Conservation (phyloP, 1,284 basidiomycete species). For the Fistulina hepatica region DNA sequence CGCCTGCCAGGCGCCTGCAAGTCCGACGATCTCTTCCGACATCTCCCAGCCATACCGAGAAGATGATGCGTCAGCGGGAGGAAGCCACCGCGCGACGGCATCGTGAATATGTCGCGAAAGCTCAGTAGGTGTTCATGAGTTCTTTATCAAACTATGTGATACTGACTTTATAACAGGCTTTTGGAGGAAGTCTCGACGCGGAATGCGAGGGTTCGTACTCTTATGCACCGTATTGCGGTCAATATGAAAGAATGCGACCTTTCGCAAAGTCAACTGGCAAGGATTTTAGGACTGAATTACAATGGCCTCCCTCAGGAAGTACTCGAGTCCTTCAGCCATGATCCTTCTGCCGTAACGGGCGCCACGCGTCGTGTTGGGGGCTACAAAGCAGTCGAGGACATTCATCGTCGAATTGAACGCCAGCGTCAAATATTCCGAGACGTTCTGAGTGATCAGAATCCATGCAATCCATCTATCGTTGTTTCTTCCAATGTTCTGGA, state of each 20-base stretch:
- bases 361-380: slow-evolving; percentile 43
- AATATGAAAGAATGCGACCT: slow-evolving; percentile 53
- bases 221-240: slow-evolving; percentile 51
- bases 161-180: slow-evolving; percentile 29
- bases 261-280: slow-evolving; percentile 39
- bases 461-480: slow-evolving; percentile 4
- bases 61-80: slow-evolving; percentile 28
- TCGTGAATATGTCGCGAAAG: slow-evolving; percentile 48
- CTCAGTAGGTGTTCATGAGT: slow-evolving; percentile 32
- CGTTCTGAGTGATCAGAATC: slow-evolving; percentile 27
- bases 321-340: slow-evolving; percentile 60
- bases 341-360: slow-evolving; percentile 60
- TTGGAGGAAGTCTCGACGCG: slow-evolving; percentile 45
- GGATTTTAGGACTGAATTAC: slow-evolving; percentile 35
- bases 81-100: slow-evolving; percentile 38
- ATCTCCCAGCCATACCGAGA: slow-evolving; percentile 6
- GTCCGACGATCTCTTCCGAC: not conserved
- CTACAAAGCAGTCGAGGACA: slow-evolving; percentile 65
- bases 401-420: slow-evolving; percentile 44
- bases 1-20: not conserved
- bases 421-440: slow-evolving; percentile 46
- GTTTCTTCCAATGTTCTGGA: slow-evolving; percentile 37
- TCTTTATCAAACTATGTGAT: slow-evolving; percentile 9
- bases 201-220: slow-evolving; percentile 53
- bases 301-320: slow-evolving; percentile 47